Evolutionary conservation across 2,329 filamentous ascomycete genomes (phyloP).

Genomic region (Colletotrichum graminicola): DNA sequence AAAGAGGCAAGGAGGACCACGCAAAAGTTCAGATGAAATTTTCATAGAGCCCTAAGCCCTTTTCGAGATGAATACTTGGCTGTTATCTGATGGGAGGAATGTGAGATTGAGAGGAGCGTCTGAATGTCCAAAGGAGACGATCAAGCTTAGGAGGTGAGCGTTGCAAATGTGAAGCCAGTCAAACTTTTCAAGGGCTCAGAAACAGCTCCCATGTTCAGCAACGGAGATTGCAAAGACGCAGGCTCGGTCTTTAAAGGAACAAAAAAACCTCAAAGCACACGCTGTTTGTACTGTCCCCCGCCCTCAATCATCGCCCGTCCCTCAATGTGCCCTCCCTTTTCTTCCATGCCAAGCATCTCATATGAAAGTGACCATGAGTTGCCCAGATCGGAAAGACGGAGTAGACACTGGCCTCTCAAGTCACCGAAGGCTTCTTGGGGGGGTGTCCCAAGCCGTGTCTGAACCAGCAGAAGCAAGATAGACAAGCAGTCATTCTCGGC

Average conservation of each 20-base stretch:
- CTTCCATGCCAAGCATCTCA: background rate
- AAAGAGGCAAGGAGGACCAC: too few species aligned
- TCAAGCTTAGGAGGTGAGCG: background rate
- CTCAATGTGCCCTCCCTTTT: background rate
- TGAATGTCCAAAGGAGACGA: background rate
- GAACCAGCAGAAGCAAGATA: background rate
- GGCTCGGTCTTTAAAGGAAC: background rate
- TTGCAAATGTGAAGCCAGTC: background rate
- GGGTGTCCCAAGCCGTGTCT: background rate
- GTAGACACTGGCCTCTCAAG: background rate
- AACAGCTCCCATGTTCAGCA: too few species aligned
- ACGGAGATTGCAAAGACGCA: background rate
- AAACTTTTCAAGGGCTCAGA: background rate
- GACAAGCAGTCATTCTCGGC: background rate
- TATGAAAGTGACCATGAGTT: background rate
- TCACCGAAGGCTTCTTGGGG: background rate
- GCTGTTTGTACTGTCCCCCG: background rate
- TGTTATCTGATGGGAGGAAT: background rate
- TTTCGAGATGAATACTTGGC: background rate
- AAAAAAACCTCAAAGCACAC: background rate
- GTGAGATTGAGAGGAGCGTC: background rate
- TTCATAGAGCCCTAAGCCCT: too few species aligned
- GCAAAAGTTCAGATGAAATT: background rate
- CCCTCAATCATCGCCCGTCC: background rate
- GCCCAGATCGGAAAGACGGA: background rate